Evolutionary conservation across 139 green algal species (phyloP).

Genomic region (Pleodorina starrii): DNA sequence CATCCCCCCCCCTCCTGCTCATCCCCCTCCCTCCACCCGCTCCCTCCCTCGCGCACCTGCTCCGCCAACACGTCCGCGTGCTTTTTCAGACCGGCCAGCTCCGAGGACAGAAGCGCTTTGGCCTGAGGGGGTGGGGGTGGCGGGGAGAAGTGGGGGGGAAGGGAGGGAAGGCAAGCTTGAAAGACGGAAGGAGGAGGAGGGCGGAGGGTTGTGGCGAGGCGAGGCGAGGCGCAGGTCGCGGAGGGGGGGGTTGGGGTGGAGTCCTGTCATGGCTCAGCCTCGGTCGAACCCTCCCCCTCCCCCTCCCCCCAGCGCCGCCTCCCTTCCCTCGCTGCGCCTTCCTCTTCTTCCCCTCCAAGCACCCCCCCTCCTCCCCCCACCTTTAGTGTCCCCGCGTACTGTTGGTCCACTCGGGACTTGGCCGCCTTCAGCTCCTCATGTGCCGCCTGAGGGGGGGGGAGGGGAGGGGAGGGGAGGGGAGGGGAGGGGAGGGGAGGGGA

Average conservation of each 20-base stretch:
- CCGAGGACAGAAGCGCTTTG: background rate
- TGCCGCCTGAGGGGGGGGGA: background rate
- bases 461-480: background rate
- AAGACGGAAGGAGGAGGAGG: background rate
- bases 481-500: background rate
- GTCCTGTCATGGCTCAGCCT: too few relatives aligned
- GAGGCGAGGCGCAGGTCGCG: too few relatives aligned
- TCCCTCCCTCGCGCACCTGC: too few relatives aligned
- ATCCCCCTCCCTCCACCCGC: too few relatives aligned
- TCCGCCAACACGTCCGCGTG: constrained; percentile 3
- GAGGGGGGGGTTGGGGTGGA: too few relatives aligned
- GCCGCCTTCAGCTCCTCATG: constrained; percentile 5
- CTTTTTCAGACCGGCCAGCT: background rate
- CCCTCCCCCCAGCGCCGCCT: too few relatives aligned
- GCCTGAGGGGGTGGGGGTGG: constrained; percentile 6
- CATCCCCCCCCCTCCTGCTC: too few relatives aligned
- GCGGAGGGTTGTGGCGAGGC: too few relatives aligned
- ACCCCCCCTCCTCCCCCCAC: background rate
- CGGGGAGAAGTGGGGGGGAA: background rate
- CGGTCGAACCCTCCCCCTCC: too few relatives aligned
- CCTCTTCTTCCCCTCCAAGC: too few relatives aligned
- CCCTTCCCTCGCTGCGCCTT: too few relatives aligned
- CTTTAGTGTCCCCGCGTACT: constrained; percentile 12
- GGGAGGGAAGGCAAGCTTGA: background rate
- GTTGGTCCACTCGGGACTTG: background rate